These are phyloP conservation scores for Paecilomyces sp. DNA, from an alignment of 2,329 filamentous ascomycete genomes.

Conservation along the genomic window DNA sequence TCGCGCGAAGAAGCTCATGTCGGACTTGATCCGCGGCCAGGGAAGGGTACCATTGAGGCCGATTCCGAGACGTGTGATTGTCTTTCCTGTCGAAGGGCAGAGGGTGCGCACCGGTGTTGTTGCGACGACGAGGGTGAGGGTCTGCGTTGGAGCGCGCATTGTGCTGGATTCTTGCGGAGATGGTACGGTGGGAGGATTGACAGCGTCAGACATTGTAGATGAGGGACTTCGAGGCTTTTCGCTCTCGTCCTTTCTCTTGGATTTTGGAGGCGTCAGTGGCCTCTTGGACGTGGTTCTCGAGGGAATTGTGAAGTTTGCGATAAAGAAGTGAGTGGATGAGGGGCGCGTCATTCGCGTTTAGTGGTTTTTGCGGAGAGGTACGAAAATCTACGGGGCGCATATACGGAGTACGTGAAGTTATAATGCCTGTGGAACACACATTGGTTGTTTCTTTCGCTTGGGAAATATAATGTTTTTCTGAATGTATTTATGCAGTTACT, in stretches of 20 bases:
- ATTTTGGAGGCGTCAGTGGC: not conserved
- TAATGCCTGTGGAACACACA: not conserved
- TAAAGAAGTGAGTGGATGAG: not conserved
- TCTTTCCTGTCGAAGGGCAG: slow-evolving; percentile 40
- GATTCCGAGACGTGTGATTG: slow-evolving; percentile 77
- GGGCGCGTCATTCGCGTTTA: not conserved
- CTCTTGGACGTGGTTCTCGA: not conserved
- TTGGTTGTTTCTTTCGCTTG: too few species aligned
- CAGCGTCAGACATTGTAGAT: slow-evolving; percentile 13
- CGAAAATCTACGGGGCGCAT: not conserved
- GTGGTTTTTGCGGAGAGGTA: not conserved
- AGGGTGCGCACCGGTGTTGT: slow-evolving; percentile 58
- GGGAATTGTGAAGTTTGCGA: not conserved
- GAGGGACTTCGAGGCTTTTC: slow-evolving; percentile 6
- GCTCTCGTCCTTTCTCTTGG: not conserved
- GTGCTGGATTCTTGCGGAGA: slow-evolving; percentile 7
- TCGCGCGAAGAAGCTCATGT: slow-evolving; percentile 93
- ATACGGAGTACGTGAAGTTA: not conserved
- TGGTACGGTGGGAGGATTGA: slow-evolving; percentile 6
- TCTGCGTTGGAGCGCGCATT: slow-evolving; percentile 28
- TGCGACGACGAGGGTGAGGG: slow-evolving; percentile 86
- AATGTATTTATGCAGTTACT: too few species aligned
- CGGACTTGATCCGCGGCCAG: slow-evolving; percentile 80
- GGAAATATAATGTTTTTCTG: too few species aligned
- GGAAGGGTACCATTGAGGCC: slow-evolving; percentile 71